Evolutionary conservation across 306 rosid genomes (phyloP).

Genomic region (Cicer pinnatifidum): DNA sequence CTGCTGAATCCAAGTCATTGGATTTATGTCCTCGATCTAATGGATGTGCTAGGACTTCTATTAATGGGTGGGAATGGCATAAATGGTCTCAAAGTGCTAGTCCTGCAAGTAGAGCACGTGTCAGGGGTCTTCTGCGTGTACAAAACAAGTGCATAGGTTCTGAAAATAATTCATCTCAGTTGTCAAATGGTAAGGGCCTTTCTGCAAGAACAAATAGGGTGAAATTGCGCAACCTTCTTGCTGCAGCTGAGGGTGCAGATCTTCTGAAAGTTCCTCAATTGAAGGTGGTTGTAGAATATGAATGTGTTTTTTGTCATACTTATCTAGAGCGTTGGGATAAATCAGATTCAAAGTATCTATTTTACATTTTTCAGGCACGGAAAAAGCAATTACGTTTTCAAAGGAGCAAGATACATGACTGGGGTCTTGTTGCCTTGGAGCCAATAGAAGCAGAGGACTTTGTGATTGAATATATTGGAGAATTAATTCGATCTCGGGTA

Average conservation of each 20-base stretch:
- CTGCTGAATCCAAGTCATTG: slow-evolving; percentile 57
- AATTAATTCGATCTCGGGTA: slow-evolving; percentile 95
- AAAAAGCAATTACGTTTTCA: slow-evolving; percentile 86
- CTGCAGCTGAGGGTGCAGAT: slow-evolving; percentile 97
- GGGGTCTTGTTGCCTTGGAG: slow-evolving; percentile 98
- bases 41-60: slow-evolving; percentile 88
- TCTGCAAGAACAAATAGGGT: slow-evolving; percentile 98
- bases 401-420: slow-evolving; percentile 94
- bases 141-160: slow-evolving; percentile 50
- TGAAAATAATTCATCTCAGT: slow-evolving; percentile 63
- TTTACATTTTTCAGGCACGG: slow-evolving; percentile 68
- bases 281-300: slow-evolving; percentile 62
- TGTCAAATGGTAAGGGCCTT: slow-evolving; percentile 82
- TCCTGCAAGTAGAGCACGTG: slow-evolving; percentile 76
- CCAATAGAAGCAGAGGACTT: slow-evolving; percentile 96
- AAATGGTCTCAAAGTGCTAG: slow-evolving; percentile 82
- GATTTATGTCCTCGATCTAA: slow-evolving; percentile 71
- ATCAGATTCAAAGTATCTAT: slow-evolving; percentile 26
- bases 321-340: slow-evolving; percentile 34
- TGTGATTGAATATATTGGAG: slow-evolving; percentile 96
- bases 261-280: slow-evolving; percentile 92
- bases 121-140: slow-evolving; percentile 62
- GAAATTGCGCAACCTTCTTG: slow-evolving; percentile 89
- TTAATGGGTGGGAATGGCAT: slow-evolving; percentile 96
- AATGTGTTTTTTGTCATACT: slow-evolving; percentile 31